Percentiles rank a stretch among this genome's conserved stretches.
phyloP scores from a whole-genome alignment of 2,329 filamentous ascomycete species.

The Tolypocladium cylindrosporum region DNA sequence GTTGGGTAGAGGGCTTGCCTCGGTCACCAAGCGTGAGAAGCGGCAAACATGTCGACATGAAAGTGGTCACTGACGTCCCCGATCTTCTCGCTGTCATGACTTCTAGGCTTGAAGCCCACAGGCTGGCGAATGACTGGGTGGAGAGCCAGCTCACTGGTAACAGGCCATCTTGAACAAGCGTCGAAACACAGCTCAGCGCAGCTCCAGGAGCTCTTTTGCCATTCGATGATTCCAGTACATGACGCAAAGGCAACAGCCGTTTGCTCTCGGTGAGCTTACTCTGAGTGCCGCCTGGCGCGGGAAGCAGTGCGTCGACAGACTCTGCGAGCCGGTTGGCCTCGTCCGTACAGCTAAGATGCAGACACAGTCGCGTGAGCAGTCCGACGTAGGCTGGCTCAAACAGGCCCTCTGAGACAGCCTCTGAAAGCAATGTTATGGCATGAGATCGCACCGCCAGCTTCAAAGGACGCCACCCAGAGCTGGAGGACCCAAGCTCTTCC shows the following conservation, averaged over 20 bases:
- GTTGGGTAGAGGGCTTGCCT: background rate
- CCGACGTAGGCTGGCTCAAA: conserved; percentile 16
- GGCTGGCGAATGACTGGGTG: conserved; percentile 11
- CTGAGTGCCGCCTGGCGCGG: conserved; percentile 6
- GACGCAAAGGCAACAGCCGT: conserved; percentile 11
- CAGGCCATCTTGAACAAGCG: conserved; percentile 9
- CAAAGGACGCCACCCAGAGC: conserved; percentile 22
- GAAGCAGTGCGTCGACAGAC: conserved; percentile 7
- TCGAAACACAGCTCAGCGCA: conserved; percentile 13
- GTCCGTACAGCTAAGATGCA: conserved; percentile 12
- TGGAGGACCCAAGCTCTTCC: conserved; percentile 17
- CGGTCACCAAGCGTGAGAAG: conserved; percentile 9
- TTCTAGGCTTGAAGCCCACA: conserved; percentile 17
- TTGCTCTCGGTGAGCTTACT: conserved; percentile 9
- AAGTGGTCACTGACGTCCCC: conserved; percentile 11
- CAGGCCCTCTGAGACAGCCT: conserved; percentile 19
- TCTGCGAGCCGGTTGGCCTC: conserved; percentile 17
- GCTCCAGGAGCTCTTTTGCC: conserved; percentile 4
- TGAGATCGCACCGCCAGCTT: conserved; percentile 22
- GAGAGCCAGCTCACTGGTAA: conserved; percentile 15
- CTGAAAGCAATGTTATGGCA: conserved; percentile 15
- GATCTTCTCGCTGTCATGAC: conserved; percentile 10
- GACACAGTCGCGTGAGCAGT: conserved; percentile 18
- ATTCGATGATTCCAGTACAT: conserved; percentile 8
- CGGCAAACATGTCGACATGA: conserved; percentile 13